Evolutionary conservation across 2,329 filamentous ascomycete genomes (phyloP).

Genomic region (Trichoderma sp.): DNA sequence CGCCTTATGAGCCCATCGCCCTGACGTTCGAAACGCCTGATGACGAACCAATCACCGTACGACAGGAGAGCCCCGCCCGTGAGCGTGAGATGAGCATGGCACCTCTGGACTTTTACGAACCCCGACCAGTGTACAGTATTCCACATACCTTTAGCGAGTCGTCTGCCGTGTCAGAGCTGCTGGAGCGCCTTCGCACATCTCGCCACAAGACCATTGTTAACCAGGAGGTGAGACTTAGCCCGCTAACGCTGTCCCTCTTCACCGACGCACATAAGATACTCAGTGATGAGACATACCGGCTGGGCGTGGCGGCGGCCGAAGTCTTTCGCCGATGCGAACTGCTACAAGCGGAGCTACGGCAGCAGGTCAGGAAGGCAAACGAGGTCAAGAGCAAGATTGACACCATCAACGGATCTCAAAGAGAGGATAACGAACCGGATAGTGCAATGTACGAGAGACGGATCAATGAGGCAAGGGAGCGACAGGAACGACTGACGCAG

Average conservation of each 20-base stretch:
- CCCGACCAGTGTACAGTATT: constrained; percentile 65
- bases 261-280: constrained; percentile 71
- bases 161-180: constrained; percentile 54
- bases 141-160: constrained; percentile 57
- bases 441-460: constrained; percentile 59
- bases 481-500: constrained; percentile 55
- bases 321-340: constrained; percentile 69
- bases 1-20: constrained; percentile 55
- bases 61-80: constrained; percentile 43
- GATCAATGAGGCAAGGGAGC: constrained; percentile 51
- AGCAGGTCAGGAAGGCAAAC: constrained; percentile 64
- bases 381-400: constrained; percentile 66
- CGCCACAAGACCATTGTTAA: constrained; percentile 60
- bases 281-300: constrained; percentile 63
- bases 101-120: constrained; percentile 55
- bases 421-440: constrained; percentile 49
- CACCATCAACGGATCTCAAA: constrained; percentile 49
- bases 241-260: constrained; percentile 67
- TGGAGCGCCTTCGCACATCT: constrained; percentile 56
- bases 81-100: constrained; percentile 42
- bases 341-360: constrained; percentile 63
- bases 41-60: constrained; percentile 44
- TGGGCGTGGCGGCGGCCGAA: constrained; percentile 68
- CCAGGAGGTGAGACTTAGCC: constrained; percentile 67
- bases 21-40: constrained; percentile 60